phyloP scores from a whole-genome alignment of 2,329 filamentous ascomycete species.

The Talaromyces sp. region DNA sequence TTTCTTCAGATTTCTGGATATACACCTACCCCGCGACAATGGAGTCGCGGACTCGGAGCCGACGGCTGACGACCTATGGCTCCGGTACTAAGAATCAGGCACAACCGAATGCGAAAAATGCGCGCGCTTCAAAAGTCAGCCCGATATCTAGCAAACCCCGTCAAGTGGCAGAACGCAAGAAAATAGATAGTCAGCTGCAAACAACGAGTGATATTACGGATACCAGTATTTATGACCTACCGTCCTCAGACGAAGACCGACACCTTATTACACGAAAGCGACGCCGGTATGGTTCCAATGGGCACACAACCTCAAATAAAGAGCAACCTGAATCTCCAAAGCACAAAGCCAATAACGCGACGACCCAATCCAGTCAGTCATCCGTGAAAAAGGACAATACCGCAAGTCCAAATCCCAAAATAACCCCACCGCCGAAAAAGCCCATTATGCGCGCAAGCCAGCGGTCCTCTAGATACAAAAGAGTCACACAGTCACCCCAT shows the following conservation, averaged over 20 bases:
- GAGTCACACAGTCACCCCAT: no score
- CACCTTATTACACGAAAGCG: constrained; percentile 21
- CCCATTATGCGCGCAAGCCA: no score
- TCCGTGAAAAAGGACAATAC: background rate
- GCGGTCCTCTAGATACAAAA: no score
- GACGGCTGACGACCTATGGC: constrained; percentile 43
- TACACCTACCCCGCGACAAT: constrained; percentile 13
- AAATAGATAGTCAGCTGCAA: background rate
- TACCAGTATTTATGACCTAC: constrained; percentile 28
- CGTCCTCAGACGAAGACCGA: constrained; percentile 29
- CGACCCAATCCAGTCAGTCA: background rate
- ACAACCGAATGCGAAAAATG: constrained; percentile 1
- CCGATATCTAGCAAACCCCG: background rate
- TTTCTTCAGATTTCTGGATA: background rate
- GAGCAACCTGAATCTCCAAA: background rate
- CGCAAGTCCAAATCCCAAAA: background rate
- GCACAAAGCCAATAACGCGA: background rate
- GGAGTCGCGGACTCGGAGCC: constrained; percentile 25
- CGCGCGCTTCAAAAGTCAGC: background rate
- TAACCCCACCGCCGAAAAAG: no score
- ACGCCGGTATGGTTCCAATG: constrained; percentile 14
- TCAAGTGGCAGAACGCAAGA: background rate
- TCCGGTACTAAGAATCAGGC: constrained; percentile 26
- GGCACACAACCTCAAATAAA: background rate
- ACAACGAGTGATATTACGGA: background rate